Evolutionary conservation across 805 yeast genomes (phyloP).

Genomic region (Candida namnaoensis): DNA sequence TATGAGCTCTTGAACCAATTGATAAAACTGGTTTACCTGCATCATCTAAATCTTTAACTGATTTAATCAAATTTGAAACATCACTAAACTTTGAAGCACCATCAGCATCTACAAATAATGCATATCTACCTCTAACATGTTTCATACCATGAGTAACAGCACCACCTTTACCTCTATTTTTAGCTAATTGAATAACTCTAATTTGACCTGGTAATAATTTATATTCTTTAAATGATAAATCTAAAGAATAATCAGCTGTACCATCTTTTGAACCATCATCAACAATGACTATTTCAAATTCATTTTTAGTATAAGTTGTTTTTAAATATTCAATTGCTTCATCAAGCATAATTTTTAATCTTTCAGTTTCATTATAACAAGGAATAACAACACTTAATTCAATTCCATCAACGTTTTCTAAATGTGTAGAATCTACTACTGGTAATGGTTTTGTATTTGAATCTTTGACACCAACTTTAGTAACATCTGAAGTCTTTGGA

Average conservation of each 20-base stretch:
- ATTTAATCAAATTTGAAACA: slow-evolving; percentile 38
- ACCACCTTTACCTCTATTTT: slow-evolving; percentile 92
- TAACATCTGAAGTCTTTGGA: slow-evolving; percentile 8
- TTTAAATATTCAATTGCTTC: slow-evolving; percentile 56
- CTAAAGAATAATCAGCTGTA: slow-evolving; percentile 64
- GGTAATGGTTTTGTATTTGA: slow-evolving; percentile 7
- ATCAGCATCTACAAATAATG: slow-evolving; percentile 94
- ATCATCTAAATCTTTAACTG: slow-evolving; percentile 22
- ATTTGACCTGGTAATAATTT: slow-evolving; percentile 47
- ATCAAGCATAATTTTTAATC: slow-evolving; percentile 64
- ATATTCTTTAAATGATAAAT: slow-evolving; percentile 38
- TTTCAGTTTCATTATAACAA: slow-evolving; percentile 78
- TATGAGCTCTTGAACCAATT: slow-evolving; percentile 92
- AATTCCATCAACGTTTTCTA: slow-evolving; percentile 24
- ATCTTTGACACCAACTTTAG: slow-evolving; percentile 15
- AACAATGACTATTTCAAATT: slow-evolving; percentile 75
- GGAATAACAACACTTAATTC: slow-evolving; percentile 79
- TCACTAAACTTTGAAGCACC: slow-evolving; percentile 87
- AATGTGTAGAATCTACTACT: slow-evolving; percentile 6
- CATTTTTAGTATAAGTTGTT: slow-evolving; percentile 18
- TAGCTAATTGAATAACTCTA: slow-evolving; percentile 58
- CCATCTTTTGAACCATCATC: slow-evolving; percentile 90
- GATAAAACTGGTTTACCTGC: slow-evolving; percentile 49
- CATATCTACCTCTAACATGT: slow-evolving; percentile 61
- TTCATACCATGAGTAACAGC: slow-evolving; percentile 93